phyloP scores from a whole-genome alignment of 2,329 filamentous ascomycete genomes.

The Microdochium bolleyi region DNA sequence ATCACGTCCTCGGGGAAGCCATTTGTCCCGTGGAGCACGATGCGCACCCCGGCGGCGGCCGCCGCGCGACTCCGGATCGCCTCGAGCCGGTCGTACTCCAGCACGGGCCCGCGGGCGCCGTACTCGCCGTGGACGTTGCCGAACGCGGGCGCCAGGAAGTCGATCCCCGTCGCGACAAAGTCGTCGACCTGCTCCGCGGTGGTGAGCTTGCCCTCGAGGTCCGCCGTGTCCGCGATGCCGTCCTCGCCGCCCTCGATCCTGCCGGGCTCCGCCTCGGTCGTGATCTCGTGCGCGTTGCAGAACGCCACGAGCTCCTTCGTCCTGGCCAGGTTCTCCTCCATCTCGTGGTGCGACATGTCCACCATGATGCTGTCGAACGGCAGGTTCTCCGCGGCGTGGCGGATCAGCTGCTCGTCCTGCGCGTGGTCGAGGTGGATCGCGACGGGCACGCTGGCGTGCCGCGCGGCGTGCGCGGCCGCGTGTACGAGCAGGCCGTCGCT shows the following conservation, averaged over 20 bases:
- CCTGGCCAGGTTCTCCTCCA: slow-evolving; percentile 58
- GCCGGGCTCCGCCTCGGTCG: slow-evolving; percentile 61
- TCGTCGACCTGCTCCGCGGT: slow-evolving; percentile 62
- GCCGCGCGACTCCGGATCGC: slow-evolving; percentile 22
- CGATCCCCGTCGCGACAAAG: slow-evolving; percentile 64
- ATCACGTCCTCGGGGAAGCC: slow-evolving; percentile 42
- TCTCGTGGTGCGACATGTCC: slow-evolving; percentile 68
- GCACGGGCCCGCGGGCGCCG: slow-evolving; percentile 52
- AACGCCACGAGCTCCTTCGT: slow-evolving; percentile 54
- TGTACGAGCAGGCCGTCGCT: slow-evolving; percentile 44
- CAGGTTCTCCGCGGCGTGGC: slow-evolving; percentile 42
- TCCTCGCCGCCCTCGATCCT: slow-evolving; percentile 63
- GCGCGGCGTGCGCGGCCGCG: slow-evolving; percentile 45
- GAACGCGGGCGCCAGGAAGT: slow-evolving; percentile 68
- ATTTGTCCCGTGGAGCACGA: slow-evolving; percentile 50
- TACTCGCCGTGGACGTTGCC: slow-evolving; percentile 73
- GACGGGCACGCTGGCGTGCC: slow-evolving; percentile 48
- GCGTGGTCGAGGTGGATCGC: slow-evolving; percentile 61
- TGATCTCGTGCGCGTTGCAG: slow-evolving; percentile 54
- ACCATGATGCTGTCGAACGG: slow-evolving; percentile 69
- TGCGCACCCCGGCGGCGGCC: slow-evolving; percentile 30
- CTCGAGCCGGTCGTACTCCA: slow-evolving; percentile 49
- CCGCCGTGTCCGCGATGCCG: slow-evolving; percentile 54
- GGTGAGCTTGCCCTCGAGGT: slow-evolving; percentile 45
- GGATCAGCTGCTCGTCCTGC: slow-evolving; percentile 51